A percentile compares a stretch with the other conserved stretches of the same genome.
Conservation (phyloP, 306 rosid species). For the Corylus americana region DNA sequence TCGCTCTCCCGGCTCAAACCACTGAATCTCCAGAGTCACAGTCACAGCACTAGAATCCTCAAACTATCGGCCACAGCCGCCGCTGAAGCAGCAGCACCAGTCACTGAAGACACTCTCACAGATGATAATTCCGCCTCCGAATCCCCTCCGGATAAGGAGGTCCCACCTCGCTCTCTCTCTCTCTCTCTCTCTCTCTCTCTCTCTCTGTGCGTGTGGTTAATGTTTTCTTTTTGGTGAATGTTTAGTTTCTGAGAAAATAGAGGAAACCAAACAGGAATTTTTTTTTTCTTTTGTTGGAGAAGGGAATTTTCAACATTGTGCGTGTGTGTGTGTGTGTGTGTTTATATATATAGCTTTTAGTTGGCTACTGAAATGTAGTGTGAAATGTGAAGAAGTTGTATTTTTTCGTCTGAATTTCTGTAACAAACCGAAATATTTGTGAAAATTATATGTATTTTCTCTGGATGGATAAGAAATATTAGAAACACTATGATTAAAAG, state of each 20-base stretch:
- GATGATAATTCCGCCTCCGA: conserved; percentile 20
- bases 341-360: no score
- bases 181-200: conserved; percentile 2
- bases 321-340: no score
- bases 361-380: neutral
- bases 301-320: neutral
- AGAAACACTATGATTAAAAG: neutral
- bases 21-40: neutral
- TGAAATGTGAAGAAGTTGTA: neutral
- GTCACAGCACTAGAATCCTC: neutral
- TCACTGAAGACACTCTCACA: conserved; percentile 29
- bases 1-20: conserved; percentile 1
- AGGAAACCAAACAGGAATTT: neutral
- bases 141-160: conserved; percentile 39
- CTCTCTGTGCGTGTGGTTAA: neutral
- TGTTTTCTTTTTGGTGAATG: neutral
- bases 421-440: neutral
- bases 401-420: neutral
- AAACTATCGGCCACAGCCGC: conserved; percentile 34
- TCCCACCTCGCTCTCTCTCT: conserved; percentile 4
- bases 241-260: conserved; percentile 6
- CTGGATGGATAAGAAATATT: neutral
- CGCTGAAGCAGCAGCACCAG: conserved; percentile 39
- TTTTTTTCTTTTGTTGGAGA: neutral
- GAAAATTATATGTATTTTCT: neutral